Evolutionary conservation across 352 stramenopile species (phyloP).

Genomic region (Phytopythium vexans): DNA sequence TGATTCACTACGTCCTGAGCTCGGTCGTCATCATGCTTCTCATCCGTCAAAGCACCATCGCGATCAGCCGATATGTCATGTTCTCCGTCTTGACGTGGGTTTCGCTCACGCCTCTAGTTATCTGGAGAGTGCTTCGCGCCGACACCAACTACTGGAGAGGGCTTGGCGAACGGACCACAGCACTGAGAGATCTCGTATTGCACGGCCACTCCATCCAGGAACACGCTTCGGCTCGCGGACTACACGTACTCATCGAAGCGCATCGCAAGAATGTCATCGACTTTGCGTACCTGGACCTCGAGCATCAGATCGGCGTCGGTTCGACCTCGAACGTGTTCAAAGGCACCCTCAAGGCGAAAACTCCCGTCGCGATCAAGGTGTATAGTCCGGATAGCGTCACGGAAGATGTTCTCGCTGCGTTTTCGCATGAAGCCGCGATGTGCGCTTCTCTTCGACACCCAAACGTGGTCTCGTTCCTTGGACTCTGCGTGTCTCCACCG

Average conservation of each 20-base stretch:
- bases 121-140: conserved; percentile 41
- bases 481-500: conserved; percentile 35
- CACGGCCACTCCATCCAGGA: conserved; percentile 26
- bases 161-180: conserved; percentile 24
- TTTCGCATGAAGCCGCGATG: conserved; percentile 38
- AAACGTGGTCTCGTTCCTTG: conserved; percentile 41
- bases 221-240: conserved; percentile 27
- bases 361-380: conserved; percentile 39
- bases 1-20: conserved; percentile 17
- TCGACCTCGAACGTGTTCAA: conserved; percentile 27
- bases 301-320: conserved; percentile 24
- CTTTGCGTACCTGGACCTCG: conserved; percentile 46
- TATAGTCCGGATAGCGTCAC: conserved; percentile 32
- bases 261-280: conserved; percentile 53
- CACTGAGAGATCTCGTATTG: conserved; percentile 24
- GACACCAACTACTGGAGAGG: conserved; percentile 50
- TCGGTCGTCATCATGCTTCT: conserved; percentile 16
- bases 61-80: conserved; percentile 6
- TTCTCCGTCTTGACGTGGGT: conserved; percentile 16
- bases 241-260: conserved; percentile 51
- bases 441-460: conserved; percentile 32
- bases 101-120: conserved; percentile 27
- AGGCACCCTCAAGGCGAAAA: conserved; percentile 31
- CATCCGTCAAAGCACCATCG: conserved; percentile 14
- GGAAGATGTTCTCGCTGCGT: conserved; percentile 26